phyloP scores from a whole-genome alignment of 768 basidiomycete species.

The Mrakia hoshinonis region DNA sequence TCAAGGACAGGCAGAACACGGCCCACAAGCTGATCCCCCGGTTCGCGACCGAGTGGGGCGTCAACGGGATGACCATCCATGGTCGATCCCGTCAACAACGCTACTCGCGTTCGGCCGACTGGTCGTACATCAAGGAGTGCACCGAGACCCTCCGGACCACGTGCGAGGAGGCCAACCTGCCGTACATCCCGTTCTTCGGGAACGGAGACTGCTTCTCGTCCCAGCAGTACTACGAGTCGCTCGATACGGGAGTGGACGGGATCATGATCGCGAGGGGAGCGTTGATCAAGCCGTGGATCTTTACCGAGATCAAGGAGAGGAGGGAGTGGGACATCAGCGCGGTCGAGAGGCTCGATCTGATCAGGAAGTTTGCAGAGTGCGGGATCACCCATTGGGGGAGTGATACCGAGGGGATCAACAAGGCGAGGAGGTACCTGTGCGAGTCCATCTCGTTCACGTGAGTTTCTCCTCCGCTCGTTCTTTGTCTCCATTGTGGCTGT shows the following conservation, averaged over 20 bases:
- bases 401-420: constrained; percentile 62
- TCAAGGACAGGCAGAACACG: constrained; percentile 71
- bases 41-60: constrained; percentile 52
- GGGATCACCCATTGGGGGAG: constrained; percentile 48
- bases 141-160: constrained; percentile 51
- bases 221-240: constrained; percentile 65
- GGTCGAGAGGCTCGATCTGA: constrained; percentile 67
- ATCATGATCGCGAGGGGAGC: constrained; percentile 93
- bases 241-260: constrained; percentile 79
- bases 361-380: constrained; percentile 47
- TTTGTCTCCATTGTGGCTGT: not conserved
- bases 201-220: constrained; percentile 92
- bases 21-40: constrained; percentile 87
- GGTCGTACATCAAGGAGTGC: constrained; percentile 85
- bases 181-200: constrained; percentile 42
- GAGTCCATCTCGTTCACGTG: constrained; percentile 86
- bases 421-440: constrained; percentile 83
- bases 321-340: constrained; percentile 90
- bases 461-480: not conserved
- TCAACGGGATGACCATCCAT: constrained; percentile 66
- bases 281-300: constrained; percentile 62
- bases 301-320: constrained; percentile 70
- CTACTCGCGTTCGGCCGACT: constrained; percentile 56
- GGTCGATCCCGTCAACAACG: constrained; percentile 90
- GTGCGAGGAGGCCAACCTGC: constrained; percentile 47